phyloP scores from a whole-genome alignment of 1,139 yeast species.

The Yamadazyma triangularis region DNA sequence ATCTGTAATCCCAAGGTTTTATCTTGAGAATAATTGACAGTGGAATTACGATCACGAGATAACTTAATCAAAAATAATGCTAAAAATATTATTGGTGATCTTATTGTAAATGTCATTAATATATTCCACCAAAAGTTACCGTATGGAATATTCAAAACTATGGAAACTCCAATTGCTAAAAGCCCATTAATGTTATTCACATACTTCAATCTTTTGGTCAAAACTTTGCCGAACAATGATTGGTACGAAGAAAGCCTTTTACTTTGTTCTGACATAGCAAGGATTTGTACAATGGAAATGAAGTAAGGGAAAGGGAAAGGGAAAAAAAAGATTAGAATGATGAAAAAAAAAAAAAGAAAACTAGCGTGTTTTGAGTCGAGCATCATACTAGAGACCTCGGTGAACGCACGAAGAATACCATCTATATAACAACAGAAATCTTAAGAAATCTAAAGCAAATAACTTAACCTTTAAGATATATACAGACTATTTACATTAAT shows the following conservation, averaged over 20 bases:
- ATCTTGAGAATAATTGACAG: constrained; percentile 47
- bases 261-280: constrained; percentile 3
- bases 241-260: constrained; percentile 11
- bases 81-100: constrained; percentile 29
- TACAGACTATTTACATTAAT: not conserved
- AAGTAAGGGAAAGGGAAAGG: too few species aligned
- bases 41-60: constrained; percentile 46
- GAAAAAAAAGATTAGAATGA: too few species aligned
- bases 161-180: constrained; percentile 22
- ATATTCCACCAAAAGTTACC: constrained; percentile 30
- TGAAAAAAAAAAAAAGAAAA: too few species aligned
- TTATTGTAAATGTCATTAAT: constrained; percentile 18
- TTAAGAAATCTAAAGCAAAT: too few species aligned
- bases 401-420: too few species aligned
- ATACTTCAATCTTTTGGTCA: constrained; percentile 31
- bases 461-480: too few species aligned
- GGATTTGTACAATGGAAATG: too few species aligned
- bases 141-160: constrained; percentile 24
- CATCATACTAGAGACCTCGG: too few species aligned
- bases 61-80: constrained; percentile 37
- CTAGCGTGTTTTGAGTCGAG: too few species aligned
- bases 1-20: constrained; percentile 48
- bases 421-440: too few species aligned
- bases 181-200: constrained; percentile 29
- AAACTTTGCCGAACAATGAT: constrained; percentile 27